Base-by-base conservation (phyloP, 1,284 basidiomycete genomes). In the Ceratobasidium sp. region DNA sequence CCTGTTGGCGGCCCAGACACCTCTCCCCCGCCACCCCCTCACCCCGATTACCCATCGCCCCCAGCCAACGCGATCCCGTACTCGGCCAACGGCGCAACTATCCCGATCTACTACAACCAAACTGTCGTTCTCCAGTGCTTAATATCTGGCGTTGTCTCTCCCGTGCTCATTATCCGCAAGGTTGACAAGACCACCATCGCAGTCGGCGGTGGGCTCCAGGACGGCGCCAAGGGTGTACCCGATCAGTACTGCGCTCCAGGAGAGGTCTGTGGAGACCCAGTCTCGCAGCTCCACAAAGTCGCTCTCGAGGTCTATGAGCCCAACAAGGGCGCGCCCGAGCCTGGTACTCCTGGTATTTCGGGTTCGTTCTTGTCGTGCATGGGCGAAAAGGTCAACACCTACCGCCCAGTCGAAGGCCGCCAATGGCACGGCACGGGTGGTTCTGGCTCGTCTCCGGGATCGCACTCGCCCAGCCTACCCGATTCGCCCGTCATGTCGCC, bases 101-200 rank as follows among this genome's bases (percentile, higher is more conserved):
- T 90, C 2, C 90, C 93, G 28, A 91, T 98, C 73, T 94, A 96
- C 80, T 98, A 97, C 85, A 98, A 98, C 79, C 93, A 96, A 79
- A 96, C 94, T 0, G 91, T 98, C 59, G 94, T 98, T 36, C 83
- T 98, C 21, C 97, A 98, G 79, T 98, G 96, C 77, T 84, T 98
- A 74, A 93, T 92, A 8, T 97, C 96, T 1, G 96, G 96, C 23
- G 91, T 95, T 30, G 92, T 96, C 76, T 95, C 93, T 72, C 96
- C 96, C 8, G 89, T 96, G 30, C 86, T 98, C 73, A 92, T 98
- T 80, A 92, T 98, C 76, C 92, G 96, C 59, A 94, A 95, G 78
- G 93, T 97, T 73, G 96, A 97, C 76, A 91, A 93, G 78, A 92
- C 92, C 75, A 95, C 93, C 0, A 93, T 90, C 5, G 94, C 93